Percentiles rank a stretch among this genome's conserved stretches.
phyloP scores from a whole-genome alignment of 169 alveolate species.

The Plasmodium ovale region DNA sequence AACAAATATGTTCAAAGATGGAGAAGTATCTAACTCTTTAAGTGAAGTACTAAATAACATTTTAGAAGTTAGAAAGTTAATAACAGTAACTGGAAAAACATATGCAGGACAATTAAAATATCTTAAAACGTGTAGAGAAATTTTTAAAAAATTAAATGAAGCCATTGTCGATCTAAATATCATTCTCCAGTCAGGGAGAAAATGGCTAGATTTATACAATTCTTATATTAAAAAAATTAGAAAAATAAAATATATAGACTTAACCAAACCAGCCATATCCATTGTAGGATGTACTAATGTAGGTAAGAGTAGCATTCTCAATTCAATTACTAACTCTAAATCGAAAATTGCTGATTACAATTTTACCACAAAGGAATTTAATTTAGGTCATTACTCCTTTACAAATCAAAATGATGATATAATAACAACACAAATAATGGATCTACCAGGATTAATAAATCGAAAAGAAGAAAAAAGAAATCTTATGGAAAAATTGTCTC shows the following conservation, averaged over 20 bases:
- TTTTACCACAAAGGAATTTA: conserved; percentile 68
- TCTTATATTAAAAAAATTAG: conserved; percentile 52
- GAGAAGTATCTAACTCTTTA: conserved; percentile 46
- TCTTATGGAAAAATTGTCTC: conserved; percentile 59
- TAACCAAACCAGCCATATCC: conserved; percentile 65
- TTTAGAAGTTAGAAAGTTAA: conserved; percentile 45
- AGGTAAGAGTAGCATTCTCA: conserved; percentile 64
- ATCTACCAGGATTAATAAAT: conserved; percentile 68
- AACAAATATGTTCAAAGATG: conserved; percentile 54
- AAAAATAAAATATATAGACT: conserved; percentile 68
- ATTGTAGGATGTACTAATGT: conserved; percentile 73
- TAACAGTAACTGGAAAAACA: conserved; percentile 65
- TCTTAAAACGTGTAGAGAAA: conserved; percentile 70
- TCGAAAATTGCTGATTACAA: conserved; percentile 59
- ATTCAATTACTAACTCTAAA: conserved; percentile 64
- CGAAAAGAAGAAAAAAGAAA: conserved; percentile 74
- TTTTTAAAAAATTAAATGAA: conserved; percentile 43
- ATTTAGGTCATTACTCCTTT: conserved; percentile 75
- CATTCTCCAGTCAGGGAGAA: conserved; percentile 68
- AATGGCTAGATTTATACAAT: conserved; percentile 59
- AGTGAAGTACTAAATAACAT: conserved; percentile 50
- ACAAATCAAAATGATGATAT: conserved; percentile 40
- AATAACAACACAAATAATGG: conserved; percentile 68
- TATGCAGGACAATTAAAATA: conserved; percentile 71
- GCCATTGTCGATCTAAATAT: conserved; percentile 60